These are phyloP conservation scores for Trebouxia sp. DNA, from an alignment of 139 green algal species.

Conservation along the genomic window DNA sequence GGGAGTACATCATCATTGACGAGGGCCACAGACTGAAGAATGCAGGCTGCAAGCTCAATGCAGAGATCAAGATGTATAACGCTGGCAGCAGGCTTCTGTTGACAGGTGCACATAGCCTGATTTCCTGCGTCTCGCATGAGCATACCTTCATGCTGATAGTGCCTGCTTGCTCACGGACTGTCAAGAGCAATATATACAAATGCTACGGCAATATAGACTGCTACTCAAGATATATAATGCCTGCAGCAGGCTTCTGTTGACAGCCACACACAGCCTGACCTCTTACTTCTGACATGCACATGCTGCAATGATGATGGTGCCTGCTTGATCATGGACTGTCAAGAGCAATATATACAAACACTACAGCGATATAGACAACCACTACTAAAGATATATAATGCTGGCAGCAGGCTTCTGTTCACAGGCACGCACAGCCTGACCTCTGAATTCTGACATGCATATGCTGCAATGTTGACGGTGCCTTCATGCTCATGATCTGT, in stretches of 20 bases:
- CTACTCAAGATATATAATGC: not conserved
- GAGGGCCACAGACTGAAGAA: conserved; percentile 79
- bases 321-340: not conserved
- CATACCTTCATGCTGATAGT: not conserved
- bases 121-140: not conserved
- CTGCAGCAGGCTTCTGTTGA: not conserved
- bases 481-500: not conserved
- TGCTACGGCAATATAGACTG: not conserved
- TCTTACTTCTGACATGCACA: not conserved
- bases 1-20: conserved; percentile 65
- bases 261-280: not conserved
- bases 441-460: not conserved
- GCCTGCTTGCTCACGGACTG: not conserved
- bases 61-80: conserved; percentile 49
- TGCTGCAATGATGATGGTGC: not conserved
- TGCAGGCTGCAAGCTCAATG: conserved; percentile 73
- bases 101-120: conserved; percentile 51
- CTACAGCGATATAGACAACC: not conserved
- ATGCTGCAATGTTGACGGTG: not conserved
- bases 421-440: conserved; percentile 50
- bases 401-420: conserved; percentile 63
- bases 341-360: not conserved
- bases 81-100: conserved; percentile 63
- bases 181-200: not conserved
- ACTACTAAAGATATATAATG: conserved; percentile 34